Evolutionary conservation across 495 filamentous ascomycete species (phyloP).

Genomic region (Zalerion maritima): DNA sequence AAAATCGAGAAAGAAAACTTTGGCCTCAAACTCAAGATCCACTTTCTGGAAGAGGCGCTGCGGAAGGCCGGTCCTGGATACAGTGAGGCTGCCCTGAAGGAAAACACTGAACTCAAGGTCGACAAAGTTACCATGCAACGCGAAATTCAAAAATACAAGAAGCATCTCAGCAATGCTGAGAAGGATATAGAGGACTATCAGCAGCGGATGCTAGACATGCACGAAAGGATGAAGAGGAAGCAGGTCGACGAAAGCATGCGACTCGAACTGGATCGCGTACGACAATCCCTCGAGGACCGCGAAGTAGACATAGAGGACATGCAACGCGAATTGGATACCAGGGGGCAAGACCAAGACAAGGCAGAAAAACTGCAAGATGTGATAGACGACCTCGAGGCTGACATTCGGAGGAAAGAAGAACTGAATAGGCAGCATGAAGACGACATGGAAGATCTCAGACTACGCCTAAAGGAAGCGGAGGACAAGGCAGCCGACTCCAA

Average conservation of each 20-base stretch:
- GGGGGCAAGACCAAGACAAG: constrained; percentile 17
- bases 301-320: constrained; percentile 40
- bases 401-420: constrained; percentile 39
- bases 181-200: constrained; percentile 64
- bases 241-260: constrained; percentile 48
- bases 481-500: not conserved
- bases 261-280: constrained; percentile 44
- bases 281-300: constrained; percentile 32
- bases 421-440: constrained; percentile 28
- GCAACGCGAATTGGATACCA: constrained; percentile 7
- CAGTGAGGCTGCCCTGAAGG: constrained; percentile 72
- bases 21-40: constrained; percentile 64
- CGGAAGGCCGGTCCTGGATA: constrained; percentile 74
- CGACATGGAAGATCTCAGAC: constrained; percentile 20
- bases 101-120: constrained; percentile 93
- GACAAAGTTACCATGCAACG: constrained; percentile 73
- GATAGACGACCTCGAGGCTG: constrained; percentile 43
- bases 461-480: constrained; percentile 5
- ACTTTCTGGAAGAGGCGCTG: constrained; percentile 65
- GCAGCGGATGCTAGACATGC: constrained; percentile 61
- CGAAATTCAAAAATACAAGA: constrained; percentile 72
- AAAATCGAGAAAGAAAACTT: constrained; percentile 90
- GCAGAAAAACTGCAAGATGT: constrained; percentile 43
- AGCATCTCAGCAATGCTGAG: constrained; percentile 62
- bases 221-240: constrained; percentile 61